A percentile compares a stretch with the other conserved stretches of the same genome.
phyloP scores from a whole-genome alignment of 2,329 filamentous ascomycete genomes.

The Epichloe bromicola region DNA sequence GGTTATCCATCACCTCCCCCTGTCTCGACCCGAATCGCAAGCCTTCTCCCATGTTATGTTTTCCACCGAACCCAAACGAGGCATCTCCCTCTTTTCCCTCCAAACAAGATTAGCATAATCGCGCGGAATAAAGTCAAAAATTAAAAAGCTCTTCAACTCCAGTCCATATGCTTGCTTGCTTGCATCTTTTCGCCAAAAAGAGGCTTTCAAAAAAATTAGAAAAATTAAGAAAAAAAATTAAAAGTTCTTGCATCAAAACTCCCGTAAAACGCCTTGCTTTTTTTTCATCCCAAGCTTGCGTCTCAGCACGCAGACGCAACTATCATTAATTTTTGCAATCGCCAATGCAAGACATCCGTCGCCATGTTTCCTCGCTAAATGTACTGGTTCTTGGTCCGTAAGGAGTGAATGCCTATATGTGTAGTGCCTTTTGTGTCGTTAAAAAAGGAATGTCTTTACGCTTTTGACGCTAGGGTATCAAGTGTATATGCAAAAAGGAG shows the following conservation, averaged over 20 bases:
- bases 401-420: slow-evolving; percentile 7
- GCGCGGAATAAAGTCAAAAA: no score
- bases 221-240: neutral
- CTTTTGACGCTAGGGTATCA: slow-evolving; percentile 11
- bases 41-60: no score
- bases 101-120: neutral
- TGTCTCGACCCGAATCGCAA: no score
- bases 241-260: neutral
- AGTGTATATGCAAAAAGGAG: slow-evolving; percentile 1
- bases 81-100: neutral
- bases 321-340: neutral
- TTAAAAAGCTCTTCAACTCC: neutral
- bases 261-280: slow-evolving; percentile 1
- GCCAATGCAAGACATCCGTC: slow-evolving; percentile 3
- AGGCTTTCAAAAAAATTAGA: neutral
- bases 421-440: slow-evolving; percentile 10
- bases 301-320: neutral
- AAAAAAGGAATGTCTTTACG: slow-evolving; percentile 32
- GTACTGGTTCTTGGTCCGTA: slow-evolving; percentile 6
- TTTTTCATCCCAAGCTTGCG: neutral
- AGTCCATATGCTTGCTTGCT: neutral
- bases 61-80: no score
- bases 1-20: no score
- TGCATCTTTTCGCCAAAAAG: neutral
- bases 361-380: slow-evolving; percentile 5